A percentile compares a stretch with the other conserved stretches of the same genome.
These are phyloP conservation scores for Dactylellina parvicollis DNA, from an alignment of 2,329 filamentous ascomycete species.

Conservation along the genomic window DNA sequence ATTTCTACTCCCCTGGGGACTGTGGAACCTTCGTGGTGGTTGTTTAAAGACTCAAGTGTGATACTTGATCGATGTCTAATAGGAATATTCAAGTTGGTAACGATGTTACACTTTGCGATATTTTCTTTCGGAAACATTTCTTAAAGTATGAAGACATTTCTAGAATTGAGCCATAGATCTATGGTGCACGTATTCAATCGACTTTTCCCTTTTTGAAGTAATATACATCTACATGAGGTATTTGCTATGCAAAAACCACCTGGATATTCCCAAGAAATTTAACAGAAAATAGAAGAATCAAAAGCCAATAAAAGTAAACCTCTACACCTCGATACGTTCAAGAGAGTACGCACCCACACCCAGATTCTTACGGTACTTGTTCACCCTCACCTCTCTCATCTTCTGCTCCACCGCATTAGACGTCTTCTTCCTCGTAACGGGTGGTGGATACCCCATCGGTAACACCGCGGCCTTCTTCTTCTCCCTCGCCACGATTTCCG, in stretches of 20 bases:
- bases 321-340: constrained; percentile 45
- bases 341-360: constrained; percentile 51
- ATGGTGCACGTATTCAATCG: too few relatives aligned
- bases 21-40: neutral
- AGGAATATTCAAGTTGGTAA: neutral
- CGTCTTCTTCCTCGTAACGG: constrained; percentile 58
- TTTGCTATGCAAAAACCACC: too few relatives aligned
- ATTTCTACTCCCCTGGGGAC: neutral
- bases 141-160: too few relatives aligned
- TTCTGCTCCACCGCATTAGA: constrained; percentile 19
- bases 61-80: constrained; percentile 3
- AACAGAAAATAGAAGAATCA: neutral
- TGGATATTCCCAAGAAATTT: constrained; percentile 1
- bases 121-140: neutral
- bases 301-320: neutral
- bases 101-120: too few relatives aligned
- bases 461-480: constrained; percentile 46
- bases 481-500: constrained; percentile 45
- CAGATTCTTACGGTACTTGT: constrained; percentile 44
- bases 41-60: neutral
- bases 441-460: constrained; percentile 48
- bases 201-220: too few relatives aligned
- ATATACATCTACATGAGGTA: too few relatives aligned
- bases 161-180: too few relatives aligned
- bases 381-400: constrained; percentile 34